A percentile compares a stretch with the other conserved stretches of the same genome.
Conservation (phyloP, 441 rosid species). For the Pelargonium myrrhifolium region DNA sequence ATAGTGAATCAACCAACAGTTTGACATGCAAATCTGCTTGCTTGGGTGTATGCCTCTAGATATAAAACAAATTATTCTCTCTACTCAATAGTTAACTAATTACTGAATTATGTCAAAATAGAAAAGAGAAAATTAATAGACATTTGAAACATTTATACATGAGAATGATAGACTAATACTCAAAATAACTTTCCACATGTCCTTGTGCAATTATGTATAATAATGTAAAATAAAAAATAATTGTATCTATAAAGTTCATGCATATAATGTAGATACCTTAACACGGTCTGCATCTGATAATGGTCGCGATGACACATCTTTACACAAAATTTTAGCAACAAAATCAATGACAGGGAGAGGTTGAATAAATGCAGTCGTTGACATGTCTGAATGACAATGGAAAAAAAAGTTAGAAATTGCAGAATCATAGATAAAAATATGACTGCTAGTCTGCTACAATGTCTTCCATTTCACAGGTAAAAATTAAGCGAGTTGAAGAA, state of each 20-base stretch:
- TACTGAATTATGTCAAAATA: neutral
- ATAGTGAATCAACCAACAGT: neutral
- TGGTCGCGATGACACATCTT: constrained; percentile 29
- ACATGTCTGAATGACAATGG: constrained; percentile 23
- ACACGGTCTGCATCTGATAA: constrained; percentile 34
- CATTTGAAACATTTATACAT: neutral
- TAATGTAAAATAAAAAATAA: neutral
- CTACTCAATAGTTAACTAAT: no score
- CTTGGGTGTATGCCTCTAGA: no score
- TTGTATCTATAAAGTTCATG: neutral
- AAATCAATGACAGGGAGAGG: constrained; percentile 36
- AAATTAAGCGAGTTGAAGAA: neutral
- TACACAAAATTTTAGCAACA: constrained; percentile 26
- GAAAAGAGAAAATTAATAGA: neutral
- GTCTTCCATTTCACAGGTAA: neutral
- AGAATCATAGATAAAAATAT: no score
- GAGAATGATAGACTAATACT: neutral
- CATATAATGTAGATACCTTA: constrained; percentile 21
- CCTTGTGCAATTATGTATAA: neutral
- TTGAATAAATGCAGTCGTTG: constrained; percentile 32
- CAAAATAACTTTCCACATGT: neutral
- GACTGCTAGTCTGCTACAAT: neutral
- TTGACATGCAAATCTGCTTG: no score
- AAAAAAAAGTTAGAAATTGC: neutral
- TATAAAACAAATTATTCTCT: no score